Evolutionary conservation across 2,329 filamentous ascomycete species (phyloP), one percentile per base, ranked within the genome.

Genomic region (Phyllosticta capitalensis): DNA sequence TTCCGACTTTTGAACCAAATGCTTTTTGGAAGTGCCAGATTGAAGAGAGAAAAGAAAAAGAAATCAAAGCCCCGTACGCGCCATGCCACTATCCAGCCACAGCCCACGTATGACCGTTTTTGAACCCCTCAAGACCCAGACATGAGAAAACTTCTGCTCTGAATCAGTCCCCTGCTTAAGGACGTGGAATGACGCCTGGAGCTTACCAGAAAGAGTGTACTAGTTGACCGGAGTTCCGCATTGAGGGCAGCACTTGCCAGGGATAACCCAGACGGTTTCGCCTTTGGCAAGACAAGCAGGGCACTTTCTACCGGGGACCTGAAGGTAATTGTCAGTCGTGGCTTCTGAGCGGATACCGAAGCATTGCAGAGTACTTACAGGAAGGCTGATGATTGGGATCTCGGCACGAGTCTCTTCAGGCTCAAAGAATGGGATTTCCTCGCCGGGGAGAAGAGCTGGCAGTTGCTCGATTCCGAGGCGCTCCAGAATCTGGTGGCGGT

Each of bases 211-310:
- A 55, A 51, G 38, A 10, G 48, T 38, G 26, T 20, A 48, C 45
- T 28, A 74, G 60, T 72, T 73, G 33, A 74, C 72, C n/a, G 71
- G 69, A 55, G 71, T 73, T 52, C 72, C 72, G 56, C 72, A 74
- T 52, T 69, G 65, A 7, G 71, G 69, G 61, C 72, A 74, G 63
- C 69, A 70, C 60, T 74, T 74, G 24, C 72, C 72, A 5, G 71
- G 71, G 55, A 74, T 71, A 20, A 74, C 72, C 72, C 72, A 74
- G 2, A 74, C 70, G 1, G 70, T 72, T 52, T 73, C 67, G n/a
- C 72, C 72, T 51, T 71, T 68, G 56, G 73, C 71, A 52, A 74
- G 67, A 56, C 72, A 74, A 30, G 69, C 67, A 24, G 72, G 72
- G 65, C 72, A 74, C 21, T 71, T 70, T 56, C 70, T 70, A 52